Conservation (phyloP, 352 stramenopile species). For the Phytophthora chlamydospora region DNA sequence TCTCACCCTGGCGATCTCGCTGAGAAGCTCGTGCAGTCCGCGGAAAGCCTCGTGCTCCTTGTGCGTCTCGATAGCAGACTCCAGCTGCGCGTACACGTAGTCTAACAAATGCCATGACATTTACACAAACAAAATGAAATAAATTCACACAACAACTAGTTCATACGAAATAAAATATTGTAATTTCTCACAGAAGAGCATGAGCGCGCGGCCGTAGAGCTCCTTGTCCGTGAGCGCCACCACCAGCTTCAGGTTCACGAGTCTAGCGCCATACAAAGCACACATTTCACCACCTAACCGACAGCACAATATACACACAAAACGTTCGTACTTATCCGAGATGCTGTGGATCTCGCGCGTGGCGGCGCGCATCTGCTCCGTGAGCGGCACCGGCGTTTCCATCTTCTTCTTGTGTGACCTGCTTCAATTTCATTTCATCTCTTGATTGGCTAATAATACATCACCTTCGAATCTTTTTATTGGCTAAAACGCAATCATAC, state of each 20-base stretch:
- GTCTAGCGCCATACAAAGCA: constrained; percentile 28
- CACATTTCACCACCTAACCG: background rate
- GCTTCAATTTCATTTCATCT: constrained; percentile 3
- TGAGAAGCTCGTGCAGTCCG: constrained; percentile 46
- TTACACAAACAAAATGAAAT: constrained; percentile 7
- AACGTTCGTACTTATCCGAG: constrained; percentile 54
- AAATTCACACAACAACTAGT: constrained; percentile 7
- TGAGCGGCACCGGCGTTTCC: constrained; percentile 26
- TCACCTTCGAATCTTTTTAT: background rate
- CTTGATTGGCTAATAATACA: too few species aligned
- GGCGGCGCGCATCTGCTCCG: constrained; percentile 55
- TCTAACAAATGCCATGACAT: constrained; percentile 35
- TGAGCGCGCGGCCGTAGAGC: constrained; percentile 66
- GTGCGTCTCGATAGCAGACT: constrained; percentile 49
- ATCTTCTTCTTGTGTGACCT: constrained; percentile 3
- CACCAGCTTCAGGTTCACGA: constrained; percentile 75
- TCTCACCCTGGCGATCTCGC: constrained; percentile 51
- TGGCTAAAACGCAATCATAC: constrained; percentile 4
- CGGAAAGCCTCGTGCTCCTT: constrained; percentile 55
- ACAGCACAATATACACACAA: background rate
- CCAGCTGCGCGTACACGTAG: constrained; percentile 71
- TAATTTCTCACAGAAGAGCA: constrained; percentile 71
- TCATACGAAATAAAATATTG: constrained; percentile 1
- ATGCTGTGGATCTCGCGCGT: constrained; percentile 58
- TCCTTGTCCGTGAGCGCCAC: constrained; percentile 68